Evolutionary conservation across 805 yeast species (phyloP), one percentile per base, ranked within the genome.

Genomic region (Candida andamanensis): DNA sequence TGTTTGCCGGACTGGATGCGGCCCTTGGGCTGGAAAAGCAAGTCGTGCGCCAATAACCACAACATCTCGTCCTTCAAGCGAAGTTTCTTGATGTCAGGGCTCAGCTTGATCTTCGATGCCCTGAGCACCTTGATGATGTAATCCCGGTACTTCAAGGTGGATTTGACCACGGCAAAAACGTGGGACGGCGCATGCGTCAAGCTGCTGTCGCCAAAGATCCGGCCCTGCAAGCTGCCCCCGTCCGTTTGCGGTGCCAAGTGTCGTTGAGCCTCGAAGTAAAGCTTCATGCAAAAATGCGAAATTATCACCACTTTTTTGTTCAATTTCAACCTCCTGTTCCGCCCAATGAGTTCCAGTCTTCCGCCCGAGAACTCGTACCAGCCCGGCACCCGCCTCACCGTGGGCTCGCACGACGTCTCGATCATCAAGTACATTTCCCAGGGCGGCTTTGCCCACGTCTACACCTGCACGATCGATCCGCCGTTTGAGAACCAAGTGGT

Each of bases 381-480:
- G 7, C 37, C 37, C 18, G 95, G 95, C 4, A 83, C 92, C 4
- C 61, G 62, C 39, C 67, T 89, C 41, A 74, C 86, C 2, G 95
- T 87, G 22, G 97, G 96, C 8, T 73, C 89, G 4, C 95, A 89
- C 57, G 63, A 67, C 30, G 82, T 79, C n/a, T 60, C 66, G 28
- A 74, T 87, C 46, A 67, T 71, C 41, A 71, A 78, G 44, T 89
- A 84, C 60, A 62, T 89, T 26, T 81, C 95, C 5, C 81, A 81
- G 49, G 97, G 92, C 28, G 98, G 98, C 10, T 92, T 85, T 67
- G 97, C 98, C 8, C 95, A 85, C 54, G 96, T 92, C 4, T 92
- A 92, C 56, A 74, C 82, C 12, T 90, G 87, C 39, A 71, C 71
- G 28, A 76, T 83, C 13, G 67, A 72, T 17, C 65, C 74, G 3